Base-by-base conservation (phyloP, 495 filamentous ascomycete species). In the Neurospora sp. region DNA sequence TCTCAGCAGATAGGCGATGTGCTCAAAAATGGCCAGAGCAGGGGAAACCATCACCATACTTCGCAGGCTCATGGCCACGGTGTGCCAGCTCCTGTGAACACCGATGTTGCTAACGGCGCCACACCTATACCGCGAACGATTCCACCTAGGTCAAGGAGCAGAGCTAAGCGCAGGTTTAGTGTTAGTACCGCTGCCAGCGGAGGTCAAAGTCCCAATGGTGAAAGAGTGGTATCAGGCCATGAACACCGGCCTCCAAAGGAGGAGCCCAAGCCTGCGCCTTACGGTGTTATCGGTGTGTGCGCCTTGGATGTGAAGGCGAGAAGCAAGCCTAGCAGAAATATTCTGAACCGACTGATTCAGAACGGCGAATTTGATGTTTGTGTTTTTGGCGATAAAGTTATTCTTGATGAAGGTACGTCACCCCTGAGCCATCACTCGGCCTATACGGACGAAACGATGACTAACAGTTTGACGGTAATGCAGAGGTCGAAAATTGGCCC, bases 381-480 rank as follows among this genome's bases (percentile, higher is more conserved):
- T 41, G 93, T 99, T 5, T 99, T 99, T 83, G 96, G 96, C 42
- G 96, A 99, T 81, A 99, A 99, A 79, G 93, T 97, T 69, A 98
- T 99, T 74, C 84, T 98, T 66, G 96, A 99, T 75, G 96, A 99
- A 86, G 89, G 89, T 83, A 84, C 88, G 78, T 87, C 39, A 35
- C 3, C 42, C 35, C 16, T 69, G 61, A 37, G 40, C 18, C 48
- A 31, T 53, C 46, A 12, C 53, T 73, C 8, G 1, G 44, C 6
- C 38, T 35, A 27, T 68, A 40, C 44, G 73, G 42, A 39, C 37
- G 37, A 46, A 22, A 38, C 39, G 40, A 14, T 70, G 16, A 69
- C 77, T 80, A 74, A 82, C 76, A 38, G 16, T 27, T 27, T 66
- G 53, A 27, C 31, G 27, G 14, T 18, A 16, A 3, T 22, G 31